Percentiles rank a stretch among this genome's conserved stretches.
Evolutionary conservation across 1,139 yeast genomes (phyloP).

Genomic region (Debaryomycetaceae sp.): DNA sequence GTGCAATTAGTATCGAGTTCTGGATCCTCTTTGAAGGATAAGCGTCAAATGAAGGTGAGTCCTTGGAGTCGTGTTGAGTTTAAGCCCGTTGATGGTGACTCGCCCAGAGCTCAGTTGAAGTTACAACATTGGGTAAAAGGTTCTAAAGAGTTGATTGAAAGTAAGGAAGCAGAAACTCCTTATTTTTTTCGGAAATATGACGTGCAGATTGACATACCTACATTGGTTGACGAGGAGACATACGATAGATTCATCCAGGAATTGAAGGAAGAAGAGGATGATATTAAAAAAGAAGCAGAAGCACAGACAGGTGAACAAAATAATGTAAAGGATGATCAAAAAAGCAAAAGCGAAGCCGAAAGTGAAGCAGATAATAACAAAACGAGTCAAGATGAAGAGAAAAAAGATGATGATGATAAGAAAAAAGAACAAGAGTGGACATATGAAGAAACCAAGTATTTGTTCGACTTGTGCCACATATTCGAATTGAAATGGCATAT

Average conservation of each 20-base stretch:
- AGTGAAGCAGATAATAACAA: slow-evolving; percentile 6
- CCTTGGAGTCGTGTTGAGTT: slow-evolving; percentile 80
- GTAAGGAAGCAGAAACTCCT: slow-evolving; percentile 45
- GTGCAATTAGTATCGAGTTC: slow-evolving; percentile 52
- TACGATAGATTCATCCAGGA: slow-evolving; percentile 50
- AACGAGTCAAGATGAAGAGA: slow-evolving; percentile 4
- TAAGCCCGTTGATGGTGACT: slow-evolving; percentile 49
- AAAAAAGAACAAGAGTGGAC: slow-evolving; percentile 46
- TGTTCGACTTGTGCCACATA: slow-evolving; percentile 67
- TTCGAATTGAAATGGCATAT: slow-evolving; percentile 90
- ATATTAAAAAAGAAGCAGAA: slow-evolving; percentile 18
- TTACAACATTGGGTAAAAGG: slow-evolving; percentile 90
- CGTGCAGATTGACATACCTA: slow-evolving; percentile 66
- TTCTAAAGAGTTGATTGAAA: slow-evolving; percentile 47
- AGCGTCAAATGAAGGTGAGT: slow-evolving; percentile 65
- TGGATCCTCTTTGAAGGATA: slow-evolving; percentile 57
- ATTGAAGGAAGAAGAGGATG: slow-evolving; percentile 26
- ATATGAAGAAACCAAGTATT: slow-evolving; percentile 70
- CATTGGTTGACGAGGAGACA: slow-evolving; percentile 61
- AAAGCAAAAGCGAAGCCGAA: slow-evolving; percentile 7
- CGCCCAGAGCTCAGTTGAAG: slow-evolving; percentile 39
- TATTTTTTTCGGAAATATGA: slow-evolving; percentile 77
- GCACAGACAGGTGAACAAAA: slow-evolving; percentile 13
- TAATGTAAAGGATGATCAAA: not conserved
- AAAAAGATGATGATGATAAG: slow-evolving; percentile 4